Evolutionary conservation across 2,329 filamentous ascomycete species (phyloP).

Genomic region (Penicillium sp.): DNA sequence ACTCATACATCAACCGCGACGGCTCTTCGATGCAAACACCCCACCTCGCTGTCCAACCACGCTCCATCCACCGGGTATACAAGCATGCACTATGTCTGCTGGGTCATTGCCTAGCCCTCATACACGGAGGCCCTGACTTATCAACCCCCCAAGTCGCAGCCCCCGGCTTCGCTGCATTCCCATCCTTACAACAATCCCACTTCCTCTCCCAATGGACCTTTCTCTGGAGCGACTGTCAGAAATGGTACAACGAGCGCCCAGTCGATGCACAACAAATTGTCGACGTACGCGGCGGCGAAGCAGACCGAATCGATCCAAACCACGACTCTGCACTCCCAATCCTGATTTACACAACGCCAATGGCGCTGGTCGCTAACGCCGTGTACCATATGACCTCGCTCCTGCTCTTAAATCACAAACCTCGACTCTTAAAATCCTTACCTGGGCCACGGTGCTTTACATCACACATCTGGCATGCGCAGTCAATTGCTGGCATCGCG

Average conservation of each 20-base stretch:
- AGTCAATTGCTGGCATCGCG: constrained; percentile 28
- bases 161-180: constrained; percentile 16
- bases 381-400: constrained; percentile 29
- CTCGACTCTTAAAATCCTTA: constrained; percentile 26
- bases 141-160: constrained; percentile 7
- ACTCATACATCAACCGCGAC: constrained; percentile 21
- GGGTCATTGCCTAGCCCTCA: constrained; percentile 21
- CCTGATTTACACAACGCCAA: constrained; percentile 30
- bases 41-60: not conserved
- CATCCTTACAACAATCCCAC: constrained; percentile 23
- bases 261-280: constrained; percentile 26
- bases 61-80: constrained; percentile 17
- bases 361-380: constrained; percentile 30
- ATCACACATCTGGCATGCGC: constrained; percentile 31
- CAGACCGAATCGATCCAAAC: constrained; percentile 26
- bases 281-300: constrained; percentile 28
- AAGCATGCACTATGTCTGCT: constrained; percentile 24
- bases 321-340: constrained; percentile 29
- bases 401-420: constrained; percentile 26
- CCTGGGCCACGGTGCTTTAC: constrained; percentile 26
- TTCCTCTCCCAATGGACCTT: constrained; percentile 28
- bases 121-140: constrained; percentile 16
- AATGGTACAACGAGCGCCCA: constrained; percentile 30
- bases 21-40: constrained; percentile 16
- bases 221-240: constrained; percentile 30